A percentile compares a stretch with the other conserved stretches of the same genome.
Evolutionary conservation across 495 filamentous ascomycete species (phyloP).

Genomic region (Physcia stellaris): DNA sequence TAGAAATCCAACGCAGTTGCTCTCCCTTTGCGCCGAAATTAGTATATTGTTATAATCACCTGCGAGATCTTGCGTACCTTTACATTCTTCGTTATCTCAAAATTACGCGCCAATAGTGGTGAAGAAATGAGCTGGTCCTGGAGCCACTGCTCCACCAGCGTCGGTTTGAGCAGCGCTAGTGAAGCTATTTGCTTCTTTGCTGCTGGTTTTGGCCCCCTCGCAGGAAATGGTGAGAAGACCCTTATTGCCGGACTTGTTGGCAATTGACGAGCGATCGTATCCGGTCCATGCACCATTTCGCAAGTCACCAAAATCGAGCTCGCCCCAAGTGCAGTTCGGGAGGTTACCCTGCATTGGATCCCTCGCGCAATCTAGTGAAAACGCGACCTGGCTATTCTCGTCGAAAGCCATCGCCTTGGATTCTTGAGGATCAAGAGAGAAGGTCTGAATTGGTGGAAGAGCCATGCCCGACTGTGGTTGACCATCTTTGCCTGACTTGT

Average conservation of each 20-base stretch:
- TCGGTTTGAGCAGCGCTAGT: constrained; percentile 3
- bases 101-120: too few species aligned
- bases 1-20: not conserved
- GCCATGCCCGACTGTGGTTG: constrained; percentile 26
- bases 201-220: constrained; percentile 1
- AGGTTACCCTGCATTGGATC: constrained; percentile 22
- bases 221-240: constrained; percentile 8
- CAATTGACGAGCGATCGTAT: constrained; percentile 12
- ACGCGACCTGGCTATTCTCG: constrained; percentile 24
- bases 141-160: constrained; percentile 1
- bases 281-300: constrained; percentile 20
- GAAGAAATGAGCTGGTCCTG: constrained; percentile 1
- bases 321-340: constrained; percentile 37
- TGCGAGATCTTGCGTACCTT: too few species aligned
- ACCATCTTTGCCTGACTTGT: constrained; percentile 31
- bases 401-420: constrained; percentile 31
- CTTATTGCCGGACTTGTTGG: constrained; percentile 8
- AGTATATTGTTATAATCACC: too few species aligned
- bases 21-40: too few species aligned
- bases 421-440: constrained; percentile 27
- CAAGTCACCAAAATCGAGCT: constrained; percentile 38
- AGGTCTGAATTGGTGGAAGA: constrained; percentile 24
- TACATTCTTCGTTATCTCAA: too few species aligned
- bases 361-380: constrained; percentile 12
- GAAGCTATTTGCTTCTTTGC: constrained; percentile 3